A percentile compares a stretch with the other conserved stretches of the same genome.
phyloP scores from a whole-genome alignment of 2,329 filamentous ascomycete species.

The Eutypella sp. region DNA sequence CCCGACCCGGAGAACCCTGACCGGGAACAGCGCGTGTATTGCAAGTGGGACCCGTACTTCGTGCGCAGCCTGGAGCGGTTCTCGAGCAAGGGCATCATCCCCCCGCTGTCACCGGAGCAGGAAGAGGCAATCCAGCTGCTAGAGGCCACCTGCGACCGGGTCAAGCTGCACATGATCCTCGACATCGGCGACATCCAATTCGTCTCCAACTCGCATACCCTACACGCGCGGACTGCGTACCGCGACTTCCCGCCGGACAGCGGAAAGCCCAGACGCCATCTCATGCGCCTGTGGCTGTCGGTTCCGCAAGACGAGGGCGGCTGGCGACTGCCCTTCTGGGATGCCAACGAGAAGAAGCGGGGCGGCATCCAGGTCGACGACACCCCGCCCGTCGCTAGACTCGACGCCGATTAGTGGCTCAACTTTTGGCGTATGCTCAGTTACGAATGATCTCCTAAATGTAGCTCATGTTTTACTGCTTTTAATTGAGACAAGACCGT shows the following conservation, averaged over 20 bases:
- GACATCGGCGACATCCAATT: constrained; percentile 89
- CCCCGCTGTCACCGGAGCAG: constrained; percentile 65
- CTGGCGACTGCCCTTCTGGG: constrained; percentile 78
- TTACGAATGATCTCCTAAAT: too few species aligned
- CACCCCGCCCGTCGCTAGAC: constrained; percentile 65
- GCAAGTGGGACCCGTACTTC: constrained; percentile 90
- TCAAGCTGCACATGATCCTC: constrained; percentile 78
- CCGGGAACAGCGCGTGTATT: constrained; percentile 63
- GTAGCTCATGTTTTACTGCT: too few species aligned
- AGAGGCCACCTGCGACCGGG: constrained; percentile 68
- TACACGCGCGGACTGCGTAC: constrained; percentile 80
- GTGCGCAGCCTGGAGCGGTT: constrained; percentile 71
- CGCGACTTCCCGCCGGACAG: constrained; percentile 59
- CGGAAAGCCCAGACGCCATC: constrained; percentile 63
- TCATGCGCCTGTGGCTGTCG: constrained; percentile 80
- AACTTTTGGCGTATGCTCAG: too few species aligned
- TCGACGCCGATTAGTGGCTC: constrained; percentile 75
- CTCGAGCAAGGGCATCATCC: constrained; percentile 67
- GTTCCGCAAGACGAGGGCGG: constrained; percentile 79
- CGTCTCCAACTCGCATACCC: constrained; percentile 70
- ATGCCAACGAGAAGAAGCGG: constrained; percentile 78
- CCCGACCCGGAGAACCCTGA: constrained; percentile 32
- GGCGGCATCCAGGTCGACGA: constrained; percentile 86
- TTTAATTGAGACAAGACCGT: too few species aligned
- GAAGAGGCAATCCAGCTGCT: constrained; percentile 62